Evolutionary conservation across 805 yeast genomes (phyloP).

Genomic region (Cyberlindnera petersonii): DNA sequence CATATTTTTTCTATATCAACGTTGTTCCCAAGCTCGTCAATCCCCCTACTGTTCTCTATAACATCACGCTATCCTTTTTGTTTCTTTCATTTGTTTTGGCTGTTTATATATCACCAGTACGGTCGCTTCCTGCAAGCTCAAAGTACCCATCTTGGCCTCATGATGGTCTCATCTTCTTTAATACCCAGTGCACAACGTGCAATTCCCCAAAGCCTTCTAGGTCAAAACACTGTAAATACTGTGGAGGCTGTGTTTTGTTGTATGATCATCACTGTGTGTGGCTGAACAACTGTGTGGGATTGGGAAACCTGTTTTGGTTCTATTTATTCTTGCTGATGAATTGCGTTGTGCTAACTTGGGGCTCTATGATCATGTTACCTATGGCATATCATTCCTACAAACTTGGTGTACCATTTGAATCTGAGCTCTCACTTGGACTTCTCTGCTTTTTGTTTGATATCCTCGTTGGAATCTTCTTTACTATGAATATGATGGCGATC

Average conservation of each 20-base stretch:
- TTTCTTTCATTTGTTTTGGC: slow-evolving; percentile 12
- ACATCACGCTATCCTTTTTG: slow-evolving; percentile 7
- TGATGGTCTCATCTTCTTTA: slow-evolving; percentile 23
- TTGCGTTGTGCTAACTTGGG: slow-evolving; percentile 41
- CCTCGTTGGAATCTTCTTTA: slow-evolving; percentile 41
- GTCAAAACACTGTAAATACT: slow-evolving; percentile 69
- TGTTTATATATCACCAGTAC: slow-evolving; percentile 15
- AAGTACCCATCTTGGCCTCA: slow-evolving; percentile 8
- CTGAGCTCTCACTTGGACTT: slow-evolving; percentile 31
- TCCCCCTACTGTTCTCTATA: slow-evolving; percentile 20
- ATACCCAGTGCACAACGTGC: slow-evolving; percentile 50
- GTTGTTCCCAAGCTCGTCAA: slow-evolving; percentile 11
- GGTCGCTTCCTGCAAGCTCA: not conserved
- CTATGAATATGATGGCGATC: slow-evolving; percentile 46
- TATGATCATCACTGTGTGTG: slow-evolving; percentile 77
- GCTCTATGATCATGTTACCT: slow-evolving; percentile 26
- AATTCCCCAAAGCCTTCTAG: slow-evolving; percentile 62
- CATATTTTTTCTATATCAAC: slow-evolving; percentile 14
- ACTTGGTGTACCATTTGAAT: slow-evolving; percentile 1
- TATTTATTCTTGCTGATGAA: slow-evolving; percentile 51
- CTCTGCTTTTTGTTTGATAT: slow-evolving; percentile 42
- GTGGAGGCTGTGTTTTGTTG: slow-evolving; percentile 56
- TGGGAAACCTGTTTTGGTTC: slow-evolving; percentile 60
- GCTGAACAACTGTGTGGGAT: slow-evolving; percentile 74
- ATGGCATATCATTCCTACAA: slow-evolving; percentile 7